Evolutionary conservation across 495 filamentous ascomycete species (phyloP).

Genomic region (Chaetomidium leptoderma): DNA sequence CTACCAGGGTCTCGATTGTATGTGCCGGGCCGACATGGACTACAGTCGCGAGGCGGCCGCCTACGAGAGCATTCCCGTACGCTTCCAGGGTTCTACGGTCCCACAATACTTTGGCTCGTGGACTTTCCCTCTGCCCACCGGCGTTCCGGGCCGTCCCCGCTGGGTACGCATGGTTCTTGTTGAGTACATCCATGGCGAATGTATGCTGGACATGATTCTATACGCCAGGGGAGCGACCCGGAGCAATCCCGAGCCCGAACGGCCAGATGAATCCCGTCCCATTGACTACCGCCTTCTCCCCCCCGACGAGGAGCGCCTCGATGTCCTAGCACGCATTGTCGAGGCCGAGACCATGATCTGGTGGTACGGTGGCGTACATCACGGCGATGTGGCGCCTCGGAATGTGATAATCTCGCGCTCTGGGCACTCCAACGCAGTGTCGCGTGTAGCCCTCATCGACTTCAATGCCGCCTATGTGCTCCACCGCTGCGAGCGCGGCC

Average conservation of each 20-base stretch:
- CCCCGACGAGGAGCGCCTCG: slow-evolving; percentile 1
- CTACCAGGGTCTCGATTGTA: slow-evolving; percentile 1
- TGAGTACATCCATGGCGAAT: slow-evolving; percentile 3
- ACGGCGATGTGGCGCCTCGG: slow-evolving; percentile 3
- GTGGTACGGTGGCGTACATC: not conserved
- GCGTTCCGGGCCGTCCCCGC: not conserved
- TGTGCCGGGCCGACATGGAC: slow-evolving; percentile 5
- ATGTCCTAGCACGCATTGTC: not conserved
- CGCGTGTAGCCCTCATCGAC: slow-evolving; percentile 1
- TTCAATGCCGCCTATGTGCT: slow-evolving; percentile 6
- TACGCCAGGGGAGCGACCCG: not conserved
- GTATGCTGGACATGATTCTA: not conserved
- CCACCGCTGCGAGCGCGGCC: not conserved
- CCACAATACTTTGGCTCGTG: slow-evolving; percentile 7
- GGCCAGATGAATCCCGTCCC: not conserved
- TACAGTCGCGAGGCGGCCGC: slow-evolving; percentile 10
- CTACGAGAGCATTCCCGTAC: slow-evolving; percentile 3
- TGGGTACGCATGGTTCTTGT: slow-evolving; percentile 12
- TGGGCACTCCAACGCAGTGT: not conserved
- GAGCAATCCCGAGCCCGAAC: not conserved
- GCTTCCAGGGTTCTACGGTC: slow-evolving; percentile 2
- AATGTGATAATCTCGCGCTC: slow-evolving; percentile 5
- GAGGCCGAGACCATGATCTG: not conserved
- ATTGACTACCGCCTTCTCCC: not conserved
- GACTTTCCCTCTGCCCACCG: not conserved